phyloP scores from a whole-genome alignment of 2,329 filamentous ascomycete species.

The Colletotrichum nymphaeae region DNA sequence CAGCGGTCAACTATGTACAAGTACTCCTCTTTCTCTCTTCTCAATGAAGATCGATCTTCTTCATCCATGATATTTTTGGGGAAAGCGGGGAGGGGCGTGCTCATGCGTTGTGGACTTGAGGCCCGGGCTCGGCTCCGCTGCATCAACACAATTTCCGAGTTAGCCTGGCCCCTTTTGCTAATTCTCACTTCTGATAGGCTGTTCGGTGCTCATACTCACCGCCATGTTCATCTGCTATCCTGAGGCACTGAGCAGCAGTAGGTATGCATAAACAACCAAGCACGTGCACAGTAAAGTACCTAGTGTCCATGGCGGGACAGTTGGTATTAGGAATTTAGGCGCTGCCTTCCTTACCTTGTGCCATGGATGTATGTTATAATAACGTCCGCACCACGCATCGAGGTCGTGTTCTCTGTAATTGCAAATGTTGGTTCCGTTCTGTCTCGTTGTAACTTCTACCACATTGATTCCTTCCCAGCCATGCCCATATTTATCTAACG shows the following conservation, averaged over 20 bases:
- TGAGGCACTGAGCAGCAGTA: not conserved
- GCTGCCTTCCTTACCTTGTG: not conserved
- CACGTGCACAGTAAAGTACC: not conserved
- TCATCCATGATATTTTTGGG: not conserved
- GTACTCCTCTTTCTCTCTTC: not conserved
- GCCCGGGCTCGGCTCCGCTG: slow-evolving; percentile 17
- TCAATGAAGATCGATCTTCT: not conserved
- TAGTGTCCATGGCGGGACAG: not conserved
- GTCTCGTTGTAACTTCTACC: too few species aligned
- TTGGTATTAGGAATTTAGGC: not conserved
- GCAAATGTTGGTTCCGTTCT: not conserved
- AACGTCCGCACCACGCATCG: not conserved
- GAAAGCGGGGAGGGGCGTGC: not conserved
- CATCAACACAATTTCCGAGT: slow-evolving; percentile 31
- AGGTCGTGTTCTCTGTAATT: not conserved
- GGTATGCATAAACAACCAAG: too few species aligned
- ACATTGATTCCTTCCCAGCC: not conserved
- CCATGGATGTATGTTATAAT: not conserved
- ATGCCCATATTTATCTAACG: not conserved
- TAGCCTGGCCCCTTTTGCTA: not conserved
- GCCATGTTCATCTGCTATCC: not conserved
- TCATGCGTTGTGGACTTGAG: slow-evolving; percentile 2
- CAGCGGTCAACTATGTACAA: not conserved
- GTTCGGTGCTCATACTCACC: not conserved
- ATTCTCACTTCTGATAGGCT: not conserved